phyloP scores from a whole-genome alignment of 192 early-diverging fungal genomes.

The Polychytrium aggregatum region DNA sequence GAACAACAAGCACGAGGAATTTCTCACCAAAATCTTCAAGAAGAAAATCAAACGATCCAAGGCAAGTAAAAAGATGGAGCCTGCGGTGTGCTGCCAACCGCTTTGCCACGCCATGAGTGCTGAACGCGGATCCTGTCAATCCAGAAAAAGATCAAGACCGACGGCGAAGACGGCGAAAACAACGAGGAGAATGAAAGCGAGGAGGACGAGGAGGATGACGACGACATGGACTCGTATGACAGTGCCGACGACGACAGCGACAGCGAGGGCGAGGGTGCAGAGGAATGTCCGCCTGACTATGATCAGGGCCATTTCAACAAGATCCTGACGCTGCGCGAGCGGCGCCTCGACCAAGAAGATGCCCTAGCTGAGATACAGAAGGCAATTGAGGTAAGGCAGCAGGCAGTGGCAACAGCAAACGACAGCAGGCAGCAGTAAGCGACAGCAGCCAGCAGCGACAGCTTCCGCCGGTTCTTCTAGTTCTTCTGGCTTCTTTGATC shows the following conservation, averaged over 20 bases:
- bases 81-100: too few relatives aligned
- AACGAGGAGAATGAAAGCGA: slow-evolving; percentile 32
- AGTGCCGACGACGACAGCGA: slow-evolving; percentile 19
- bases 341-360: slow-evolving; percentile 44
- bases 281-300: slow-evolving; percentile 45
- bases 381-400: slow-evolving; percentile 32
- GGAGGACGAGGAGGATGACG: slow-evolving; percentile 34
- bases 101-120: too few relatives aligned
- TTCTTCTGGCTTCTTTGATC: too few relatives aligned
- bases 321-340: slow-evolving; percentile 36
- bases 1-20: slow-evolving; percentile 52
- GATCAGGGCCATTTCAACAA: slow-evolving; percentile 22
- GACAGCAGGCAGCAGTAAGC: too few relatives aligned
- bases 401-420: too few relatives aligned
- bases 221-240: slow-evolving; percentile 22
- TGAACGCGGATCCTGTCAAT: background rate
- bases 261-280: slow-evolving; percentile 18
- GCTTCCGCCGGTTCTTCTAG: too few relatives aligned
- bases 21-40: slow-evolving; percentile 44
- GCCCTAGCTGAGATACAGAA: slow-evolving; percentile 48
- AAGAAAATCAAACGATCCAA: slow-evolving; percentile 49
- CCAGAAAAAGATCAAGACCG: slow-evolving; percentile 38
- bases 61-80: slow-evolving; percentile 16
- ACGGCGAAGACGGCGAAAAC: slow-evolving; percentile 9
- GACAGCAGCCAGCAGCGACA: too few relatives aligned